phyloP scores from a whole-genome alignment of 2,329 filamentous ascomycete species.

The Clonostachys solani region DNA sequence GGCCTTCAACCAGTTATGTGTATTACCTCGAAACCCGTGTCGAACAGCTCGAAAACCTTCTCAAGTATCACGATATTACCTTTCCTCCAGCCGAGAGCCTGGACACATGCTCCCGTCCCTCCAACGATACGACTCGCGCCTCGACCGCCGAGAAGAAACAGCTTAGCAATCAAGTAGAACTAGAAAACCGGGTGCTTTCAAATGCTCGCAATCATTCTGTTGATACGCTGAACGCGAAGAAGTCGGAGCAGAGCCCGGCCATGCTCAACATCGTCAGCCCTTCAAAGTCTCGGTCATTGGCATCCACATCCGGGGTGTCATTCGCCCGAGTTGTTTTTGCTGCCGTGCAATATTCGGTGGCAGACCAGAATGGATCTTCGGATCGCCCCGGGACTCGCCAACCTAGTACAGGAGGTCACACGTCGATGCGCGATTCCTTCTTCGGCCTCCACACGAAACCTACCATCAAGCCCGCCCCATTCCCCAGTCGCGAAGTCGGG shows the following conservation, averaged over 20 bases:
- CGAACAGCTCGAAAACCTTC: constrained; percentile 73
- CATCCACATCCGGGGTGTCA: constrained; percentile 84
- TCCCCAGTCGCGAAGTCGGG: constrained; percentile 75
- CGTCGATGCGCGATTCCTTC: constrained; percentile 91
- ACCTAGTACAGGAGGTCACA: constrained; percentile 39
- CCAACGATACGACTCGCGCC: not conserved
- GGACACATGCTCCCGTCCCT: constrained; percentile 49
- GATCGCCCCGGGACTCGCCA: constrained; percentile 16
- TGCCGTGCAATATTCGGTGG: constrained; percentile 73
- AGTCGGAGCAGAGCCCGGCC: constrained; percentile 18
- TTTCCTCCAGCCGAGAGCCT: constrained; percentile 71
- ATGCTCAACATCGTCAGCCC: constrained; percentile 76
- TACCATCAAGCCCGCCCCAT: constrained; percentile 78
- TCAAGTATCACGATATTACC: constrained; percentile 63
- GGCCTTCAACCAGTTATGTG: constrained; percentile 62
- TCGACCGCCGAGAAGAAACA: not conserved
- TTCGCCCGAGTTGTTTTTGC: constrained; percentile 94
- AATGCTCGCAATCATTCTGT: constrained; percentile 21
- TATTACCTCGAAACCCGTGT: constrained; percentile 90
- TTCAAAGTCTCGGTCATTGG: constrained; percentile 76
- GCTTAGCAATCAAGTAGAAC: not conserved
- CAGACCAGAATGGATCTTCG: constrained; percentile 49
- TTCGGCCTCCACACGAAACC: constrained; percentile 93
- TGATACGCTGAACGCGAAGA: constrained; percentile 26
- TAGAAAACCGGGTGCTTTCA: not conserved